phyloP scores from a whole-genome alignment of 129 eudicot species.

The Tagetes erecta region DNA sequence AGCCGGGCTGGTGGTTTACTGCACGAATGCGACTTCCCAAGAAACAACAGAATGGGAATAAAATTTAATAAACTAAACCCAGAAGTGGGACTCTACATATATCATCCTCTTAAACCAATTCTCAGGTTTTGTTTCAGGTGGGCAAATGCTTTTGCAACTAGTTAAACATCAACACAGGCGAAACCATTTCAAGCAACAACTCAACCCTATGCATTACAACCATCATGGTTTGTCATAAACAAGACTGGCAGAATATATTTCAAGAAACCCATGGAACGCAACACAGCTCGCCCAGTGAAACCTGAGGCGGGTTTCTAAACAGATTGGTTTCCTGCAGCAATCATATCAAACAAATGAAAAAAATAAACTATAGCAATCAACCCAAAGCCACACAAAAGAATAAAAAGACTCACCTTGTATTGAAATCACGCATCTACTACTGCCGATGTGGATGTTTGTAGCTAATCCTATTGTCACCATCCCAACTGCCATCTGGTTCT shows the following conservation, averaged over 20 bases:
- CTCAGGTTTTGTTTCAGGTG: constrained; percentile 29
- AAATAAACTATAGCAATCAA: not conserved
- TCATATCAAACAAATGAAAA: not conserved
- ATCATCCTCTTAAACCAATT: constrained; percentile 30
- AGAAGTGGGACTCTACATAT: constrained; percentile 35
- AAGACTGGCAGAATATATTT: constrained; percentile 3
- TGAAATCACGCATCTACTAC: constrained; percentile 33
- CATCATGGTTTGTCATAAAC: constrained; percentile 16
- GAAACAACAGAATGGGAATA: constrained; percentile 17
- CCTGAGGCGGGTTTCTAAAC: constrained; percentile 19
- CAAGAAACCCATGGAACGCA: constrained; percentile 21
- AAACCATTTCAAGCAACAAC: constrained; percentile 33
- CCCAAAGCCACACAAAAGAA: not conserved
- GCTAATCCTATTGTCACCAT: constrained; percentile 59
- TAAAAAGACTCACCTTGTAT: constrained; percentile 30
- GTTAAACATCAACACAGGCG: constrained; percentile 33
- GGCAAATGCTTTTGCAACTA: constrained; percentile 31
- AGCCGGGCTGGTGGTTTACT: not conserved
- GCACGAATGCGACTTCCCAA: not conserved
- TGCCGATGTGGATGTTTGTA: constrained; percentile 70
- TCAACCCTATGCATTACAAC: constrained; percentile 30
- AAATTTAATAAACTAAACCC: constrained; percentile 34
- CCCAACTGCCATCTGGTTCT: constrained; percentile 88
- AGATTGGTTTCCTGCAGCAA: constrained; percentile 22
- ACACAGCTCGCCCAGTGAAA: constrained; percentile 17